Base-by-base conservation (phyloP, 495 filamentous ascomycete species). In the Mycothermus thermophilus region DNA sequence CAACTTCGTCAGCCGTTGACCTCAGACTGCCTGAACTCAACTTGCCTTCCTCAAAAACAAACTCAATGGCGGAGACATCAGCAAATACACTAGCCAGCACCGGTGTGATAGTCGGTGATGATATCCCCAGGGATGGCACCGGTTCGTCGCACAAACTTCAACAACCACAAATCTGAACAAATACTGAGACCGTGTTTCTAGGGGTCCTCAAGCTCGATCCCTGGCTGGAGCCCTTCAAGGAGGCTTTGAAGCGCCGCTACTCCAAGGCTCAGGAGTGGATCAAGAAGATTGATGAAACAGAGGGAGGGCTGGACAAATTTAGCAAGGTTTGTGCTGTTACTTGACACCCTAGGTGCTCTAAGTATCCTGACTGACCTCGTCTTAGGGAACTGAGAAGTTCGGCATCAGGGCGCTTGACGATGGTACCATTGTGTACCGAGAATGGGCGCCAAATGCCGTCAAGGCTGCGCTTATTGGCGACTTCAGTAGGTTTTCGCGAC, bases 401-500 rank as follows among this genome's bases (percentile, higher is more conserved):
- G 90, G 90, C 31, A 68, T 97, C 54, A 79, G 79, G 49, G 73
- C 81, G 35, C 65, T 74, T 43, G 66, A 75, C 8, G 79, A 93
- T 47, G 78, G 81, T 45, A 83, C 87, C 55, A 84, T 97, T 46
- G 67, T 62, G 28, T 97, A 97, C 60, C 74, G 82, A 44, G 90
- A 97, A 73, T 97, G 90, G 90, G 90, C 90, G 2, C 88, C 90
- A 31, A 88, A 83, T 63, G 87, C 83, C 33, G 57, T 74, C 14
- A 59, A 78, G 46, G 90, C 90, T 13, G 77, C 79, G 40, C 68
- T 97, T n/a, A 79, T 96, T 41, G 90, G 90, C 35, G 90, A 96
- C 39, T 97, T 96, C 65, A 97, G 85, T 93, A 52, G 43, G 53
- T 35, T 28, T 29, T 6, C 11, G 22, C 6, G 6, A 6, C 6